phyloP scores from a whole-genome alignment of 352 stramenopile species.

The Globisporangium recalcitrans region DNA sequence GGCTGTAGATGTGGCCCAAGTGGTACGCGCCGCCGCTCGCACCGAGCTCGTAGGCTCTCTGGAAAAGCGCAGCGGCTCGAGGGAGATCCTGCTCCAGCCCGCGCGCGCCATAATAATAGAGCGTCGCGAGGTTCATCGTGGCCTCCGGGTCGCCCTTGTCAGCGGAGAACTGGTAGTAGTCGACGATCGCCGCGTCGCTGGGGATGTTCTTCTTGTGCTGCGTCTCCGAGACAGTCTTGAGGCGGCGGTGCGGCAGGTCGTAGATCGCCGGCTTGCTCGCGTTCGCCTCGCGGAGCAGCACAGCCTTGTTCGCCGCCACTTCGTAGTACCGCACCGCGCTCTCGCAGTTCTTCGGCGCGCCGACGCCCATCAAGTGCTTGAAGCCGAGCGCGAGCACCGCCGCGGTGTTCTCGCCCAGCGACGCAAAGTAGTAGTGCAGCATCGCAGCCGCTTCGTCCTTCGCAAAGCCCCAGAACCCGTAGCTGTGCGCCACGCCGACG shows the following conservation, averaged over 20 bases:
- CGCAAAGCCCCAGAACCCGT: conserved; percentile 70
- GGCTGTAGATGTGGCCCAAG: conserved; percentile 75
- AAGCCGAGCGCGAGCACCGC: conserved; percentile 77
- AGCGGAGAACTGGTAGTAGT: conserved; percentile 88
- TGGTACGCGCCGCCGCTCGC: conserved; percentile 63
- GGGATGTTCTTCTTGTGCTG: conserved; percentile 81
- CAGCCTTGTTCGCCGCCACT: conserved; percentile 73
- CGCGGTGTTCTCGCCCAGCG: conserved; percentile 54
- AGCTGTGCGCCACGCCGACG: conserved; percentile 77
- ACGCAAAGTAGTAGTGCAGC: conserved; percentile 83
- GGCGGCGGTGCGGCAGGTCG: conserved; percentile 61
- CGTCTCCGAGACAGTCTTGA: conserved; percentile 67
- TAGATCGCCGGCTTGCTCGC: conserved; percentile 56
- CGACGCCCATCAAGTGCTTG: conserved; percentile 68
- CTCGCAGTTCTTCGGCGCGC: conserved; percentile 79
- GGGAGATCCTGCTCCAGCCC: conserved; percentile 66
- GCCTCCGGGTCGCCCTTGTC: conserved; percentile 84
- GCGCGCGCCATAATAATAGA: conserved; percentile 81
- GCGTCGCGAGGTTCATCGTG: conserved; percentile 76
- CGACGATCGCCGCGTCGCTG: conserved; percentile 72
- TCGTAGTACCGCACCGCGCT: conserved; percentile 86
- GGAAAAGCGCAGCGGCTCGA: conserved; percentile 60
- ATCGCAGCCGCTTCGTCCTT: conserved; percentile 61
- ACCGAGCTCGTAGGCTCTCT: conserved; percentile 71
- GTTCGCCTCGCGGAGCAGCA: conserved; percentile 57